phyloP scores from a whole-genome alignment of 352 stramenopile species.

The Phytophthora quininea region DNA sequence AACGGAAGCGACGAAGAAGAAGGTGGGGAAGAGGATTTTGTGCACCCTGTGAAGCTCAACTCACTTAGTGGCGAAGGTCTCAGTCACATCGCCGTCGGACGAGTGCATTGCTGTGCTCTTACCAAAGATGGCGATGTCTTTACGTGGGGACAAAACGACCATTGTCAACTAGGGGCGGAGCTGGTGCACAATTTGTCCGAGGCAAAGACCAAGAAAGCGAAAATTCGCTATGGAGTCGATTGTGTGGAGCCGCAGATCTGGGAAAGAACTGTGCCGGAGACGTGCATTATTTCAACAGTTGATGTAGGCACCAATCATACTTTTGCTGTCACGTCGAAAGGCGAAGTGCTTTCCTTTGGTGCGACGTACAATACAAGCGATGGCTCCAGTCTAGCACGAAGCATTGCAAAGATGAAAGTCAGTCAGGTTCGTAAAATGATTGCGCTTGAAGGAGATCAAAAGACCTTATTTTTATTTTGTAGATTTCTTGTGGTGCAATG shows the following conservation, averaged over 20 bases:
- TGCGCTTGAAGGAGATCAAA: too few species aligned
- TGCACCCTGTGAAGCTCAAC: constrained; percentile 70
- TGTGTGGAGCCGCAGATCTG: constrained; percentile 64
- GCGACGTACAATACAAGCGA: constrained; percentile 70
- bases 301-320: constrained; percentile 80
- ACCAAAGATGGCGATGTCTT: constrained; percentile 86
- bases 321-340: constrained; percentile 57
- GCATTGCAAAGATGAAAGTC: constrained; percentile 63
- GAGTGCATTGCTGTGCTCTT: constrained; percentile 74
- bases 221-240: constrained; percentile 67
- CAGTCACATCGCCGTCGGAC: constrained; percentile 73
- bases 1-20: constrained; percentile 36
- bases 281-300: constrained; percentile 55
- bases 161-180: constrained; percentile 79
- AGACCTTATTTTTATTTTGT: background rate
- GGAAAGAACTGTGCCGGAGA: constrained; percentile 67
- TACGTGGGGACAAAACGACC: constrained; percentile 86
- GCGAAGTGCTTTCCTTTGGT: constrained; percentile 69
- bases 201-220: constrained; percentile 57
- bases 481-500: constrained; percentile 83
- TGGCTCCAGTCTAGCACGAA: constrained; percentile 59
- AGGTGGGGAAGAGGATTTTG: constrained; percentile 68
- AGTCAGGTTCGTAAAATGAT: constrained; percentile 58
- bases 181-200: constrained; percentile 63
- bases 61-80: constrained; percentile 71